A percentile compares a stretch with the other conserved stretches of the same genome.
Conservation (phyloP, 495 filamentous ascomycete species). For the Oleoguttula mirabilis region DNA sequence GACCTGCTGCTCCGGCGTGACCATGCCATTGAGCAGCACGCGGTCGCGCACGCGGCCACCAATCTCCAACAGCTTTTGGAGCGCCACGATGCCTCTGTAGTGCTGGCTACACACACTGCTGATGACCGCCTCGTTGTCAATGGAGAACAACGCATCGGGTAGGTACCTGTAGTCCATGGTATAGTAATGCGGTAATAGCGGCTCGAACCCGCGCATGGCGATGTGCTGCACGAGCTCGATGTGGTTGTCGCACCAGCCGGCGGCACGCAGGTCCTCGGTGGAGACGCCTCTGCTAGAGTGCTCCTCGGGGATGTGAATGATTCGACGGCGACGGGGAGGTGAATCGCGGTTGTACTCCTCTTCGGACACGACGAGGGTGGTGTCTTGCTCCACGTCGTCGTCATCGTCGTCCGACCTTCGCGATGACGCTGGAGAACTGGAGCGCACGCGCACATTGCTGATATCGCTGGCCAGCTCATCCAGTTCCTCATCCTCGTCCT, state of each 20-base stretch:
- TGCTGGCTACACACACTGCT: conserved; percentile 21
- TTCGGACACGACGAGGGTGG: conserved; percentile 23
- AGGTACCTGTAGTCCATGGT: conserved; percentile 48
- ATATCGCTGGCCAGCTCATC: conserved; percentile 8
- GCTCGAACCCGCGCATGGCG: conserved; percentile 10
- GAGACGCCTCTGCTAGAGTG: conserved; percentile 18
- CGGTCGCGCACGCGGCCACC: conserved; percentile 24
- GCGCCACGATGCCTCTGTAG: conserved; percentile 19
- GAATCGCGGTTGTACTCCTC: conserved; percentile 13
- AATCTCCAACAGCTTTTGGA: conserved; percentile 24
- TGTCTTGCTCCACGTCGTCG: conserved; percentile 22
- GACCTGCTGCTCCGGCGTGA: conserved; percentile 7
- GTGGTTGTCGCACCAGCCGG: conserved; percentile 40
- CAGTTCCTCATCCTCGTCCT: conserved; percentile 10
- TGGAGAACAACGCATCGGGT: conserved; percentile 45
- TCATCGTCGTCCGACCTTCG: conserved; percentile 5
- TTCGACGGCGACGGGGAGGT: conserved; percentile 14
- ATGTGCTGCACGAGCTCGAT: conserved; percentile 31
- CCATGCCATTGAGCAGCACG: conserved; percentile 3
- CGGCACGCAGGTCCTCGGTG: conserved; percentile 18
- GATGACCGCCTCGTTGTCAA: conserved; percentile 35
- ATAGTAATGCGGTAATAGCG: conserved; percentile 32
- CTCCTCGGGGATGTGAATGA: conserved; percentile 23
- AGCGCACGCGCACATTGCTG: conserved; percentile 3
- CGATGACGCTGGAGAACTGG: not conserved